Evolutionary conservation across 495 filamentous ascomycete species (phyloP).

Genomic region (Aspergillus avenaceus): DNA sequence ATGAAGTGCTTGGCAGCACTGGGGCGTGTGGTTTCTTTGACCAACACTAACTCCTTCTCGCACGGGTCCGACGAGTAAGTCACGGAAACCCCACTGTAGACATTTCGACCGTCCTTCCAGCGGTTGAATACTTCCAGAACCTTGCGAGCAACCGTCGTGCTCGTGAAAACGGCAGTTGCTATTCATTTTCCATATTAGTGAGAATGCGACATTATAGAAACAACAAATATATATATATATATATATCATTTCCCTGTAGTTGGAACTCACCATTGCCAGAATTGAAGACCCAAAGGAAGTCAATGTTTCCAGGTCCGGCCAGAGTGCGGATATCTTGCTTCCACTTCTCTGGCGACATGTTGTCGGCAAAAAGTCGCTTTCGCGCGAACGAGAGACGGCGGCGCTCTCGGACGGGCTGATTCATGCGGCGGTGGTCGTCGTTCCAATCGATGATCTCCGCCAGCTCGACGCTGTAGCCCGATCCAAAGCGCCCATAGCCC

Average conservation of each 20-base stretch:
- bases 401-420: constrained; percentile 30
- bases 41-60: constrained; percentile 28
- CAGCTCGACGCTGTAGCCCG: constrained; percentile 21
- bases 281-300: constrained; percentile 33
- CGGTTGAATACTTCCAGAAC: constrained; percentile 25
- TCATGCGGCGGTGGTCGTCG: constrained; percentile 29
- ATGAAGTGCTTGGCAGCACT: constrained; percentile 11
- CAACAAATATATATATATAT: too few species aligned
- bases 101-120: constrained; percentile 20
- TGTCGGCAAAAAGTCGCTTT: constrained; percentile 27
- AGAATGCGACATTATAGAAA: too few species aligned
- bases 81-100: constrained; percentile 27
- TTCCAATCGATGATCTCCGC: constrained; percentile 27
- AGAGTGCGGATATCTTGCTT: constrained; percentile 25
- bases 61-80: constrained; percentile 34
- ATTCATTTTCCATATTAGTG: too few species aligned
- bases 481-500: constrained; percentile 25
- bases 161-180: constrained; percentile 35
- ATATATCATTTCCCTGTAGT: too few species aligned
- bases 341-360: constrained; percentile 24
- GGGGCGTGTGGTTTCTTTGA: constrained; percentile 15
- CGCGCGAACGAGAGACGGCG: constrained; percentile 34
- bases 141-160: constrained; percentile 27
- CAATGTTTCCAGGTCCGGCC: constrained; percentile 27
- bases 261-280: constrained; percentile 33